Evolutionary conservation across 441 rosid species (phyloP), one percentile per base, ranked within the genome.

Genomic region (Bocquillonia castaneifolia): DNA sequence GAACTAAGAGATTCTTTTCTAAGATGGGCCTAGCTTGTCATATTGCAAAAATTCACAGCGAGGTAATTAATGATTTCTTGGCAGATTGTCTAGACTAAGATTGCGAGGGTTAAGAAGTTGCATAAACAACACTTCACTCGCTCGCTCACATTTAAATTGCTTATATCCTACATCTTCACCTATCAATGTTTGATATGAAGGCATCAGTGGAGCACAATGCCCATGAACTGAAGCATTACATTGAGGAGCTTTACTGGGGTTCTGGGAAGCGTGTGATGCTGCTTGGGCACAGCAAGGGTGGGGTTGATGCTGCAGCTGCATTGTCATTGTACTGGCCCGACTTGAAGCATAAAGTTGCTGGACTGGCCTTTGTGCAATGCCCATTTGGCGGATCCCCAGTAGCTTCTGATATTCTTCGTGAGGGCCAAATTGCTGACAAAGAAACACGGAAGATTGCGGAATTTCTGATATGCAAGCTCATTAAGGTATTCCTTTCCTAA

Each of bases 261-360:
- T 88, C 87, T 0, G 84, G 87, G 53, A 88, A 88, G 78, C 80
- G 69, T 25, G 86, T 86, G 69, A 82, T 86, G 87, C 75, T 88
- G 65, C 86, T 86, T 25, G 91, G 91, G 50, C 94, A 88, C 77
- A 88, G 94, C 82, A 85, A 88, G 71, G 91, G 91, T 4, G 88
- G 89, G 71, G 84, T 86, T 66, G 91, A 88, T 83, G 88, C 83
- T 76, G 88, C 90, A 17, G 91, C 90, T 22, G 86, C 91, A 26
- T 82, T 88, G 66, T 83, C 90, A 39, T 72, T 84, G 31, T 86
- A 78, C 79, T 75, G 82, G 81, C 53, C 73, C 12, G 83, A 82
- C 75, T 76, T 88, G 78, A 71, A 82, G 78, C 72, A 76, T 70
- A 88, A 85, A 73, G 91, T 86, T 74, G 91, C 87, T 8, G 91